Percentiles rank a stretch among this genome's conserved stretches.
Conservation (phyloP, 345 rosid species). For the Murraya koenigii region DNA sequence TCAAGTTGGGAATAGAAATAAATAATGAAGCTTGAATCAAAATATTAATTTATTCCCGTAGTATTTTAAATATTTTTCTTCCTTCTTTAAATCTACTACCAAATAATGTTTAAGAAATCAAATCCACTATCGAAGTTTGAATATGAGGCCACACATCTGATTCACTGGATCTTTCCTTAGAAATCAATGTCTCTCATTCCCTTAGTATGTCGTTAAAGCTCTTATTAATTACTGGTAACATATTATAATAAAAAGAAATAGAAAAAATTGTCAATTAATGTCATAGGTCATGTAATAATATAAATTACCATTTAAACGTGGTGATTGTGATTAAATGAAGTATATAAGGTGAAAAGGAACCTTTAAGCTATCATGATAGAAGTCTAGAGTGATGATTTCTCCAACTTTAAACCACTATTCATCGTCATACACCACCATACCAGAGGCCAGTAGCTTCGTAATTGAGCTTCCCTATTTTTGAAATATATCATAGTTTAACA, state of each 20-base stretch:
- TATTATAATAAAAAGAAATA: not conserved
- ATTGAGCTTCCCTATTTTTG: slow-evolving; percentile 34
- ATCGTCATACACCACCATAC: slow-evolving; percentile 37
- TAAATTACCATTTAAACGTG: not conserved
- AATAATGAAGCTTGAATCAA: slow-evolving; percentile 25
- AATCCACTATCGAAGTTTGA: slow-evolving; percentile 33
- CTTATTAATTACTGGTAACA: slow-evolving; percentile 6
- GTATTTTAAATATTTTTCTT: slow-evolving; percentile 52
- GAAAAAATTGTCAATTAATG: not conserved
- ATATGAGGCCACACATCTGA: slow-evolving; percentile 24
- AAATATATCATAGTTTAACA: slow-evolving; percentile 36
- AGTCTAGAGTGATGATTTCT: slow-evolving; percentile 53
- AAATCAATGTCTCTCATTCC: slow-evolving; percentile 21
- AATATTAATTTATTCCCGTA: slow-evolving; percentile 40
- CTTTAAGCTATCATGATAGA: slow-evolving; percentile 60
- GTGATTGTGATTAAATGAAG: not conserved
- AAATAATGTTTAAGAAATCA: slow-evolving; percentile 51
- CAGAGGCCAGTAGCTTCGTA: slow-evolving; percentile 24
- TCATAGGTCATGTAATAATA: not conserved
- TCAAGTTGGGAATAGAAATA: slow-evolving; percentile 55
- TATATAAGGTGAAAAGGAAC: slow-evolving; percentile 16
- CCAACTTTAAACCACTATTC: slow-evolving; percentile 55
- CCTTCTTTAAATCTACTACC: slow-evolving; percentile 78
- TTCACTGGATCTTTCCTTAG: slow-evolving; percentile 3
- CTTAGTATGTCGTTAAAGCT: slow-evolving; percentile 36